Base-by-base conservation (phyloP, 768 basidiomycete species). In the Cystobasidium ongulense region DNA sequence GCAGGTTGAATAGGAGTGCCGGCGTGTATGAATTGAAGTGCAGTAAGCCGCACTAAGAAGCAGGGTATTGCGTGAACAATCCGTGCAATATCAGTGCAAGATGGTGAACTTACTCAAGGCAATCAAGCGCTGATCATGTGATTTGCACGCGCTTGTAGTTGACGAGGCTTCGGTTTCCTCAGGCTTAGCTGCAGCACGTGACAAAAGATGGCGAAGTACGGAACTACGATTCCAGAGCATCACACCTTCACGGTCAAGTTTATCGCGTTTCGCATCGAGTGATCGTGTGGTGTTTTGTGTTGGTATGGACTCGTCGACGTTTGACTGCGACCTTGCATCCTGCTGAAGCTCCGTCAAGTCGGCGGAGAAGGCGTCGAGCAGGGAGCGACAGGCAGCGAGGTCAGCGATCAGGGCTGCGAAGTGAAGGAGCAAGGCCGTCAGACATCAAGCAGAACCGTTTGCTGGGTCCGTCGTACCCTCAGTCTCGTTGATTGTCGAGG, bases 211-310 rank as follows among this genome's bases (percentile, higher is more conserved):
- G 17, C 39, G 33, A 11, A 64, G 7, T n/a, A 41, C 41, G 21
- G 63, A 38, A 13, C 31, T 64, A 17, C 63, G 29, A 39, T 64
- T 64, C 63, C 63, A 64, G 38, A 64, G 63, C 63, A 39, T 39
- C 13, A 64, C 63, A 15, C 63, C 63, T 31, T 64, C 63, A 4
- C 63, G 33, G 41, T 64, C 63, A 17, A 64, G 39, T 25, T 64
- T 64, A 5, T 64, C 63, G 33, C 39, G 33, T 39, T 25, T 33
- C 11, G 35, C 31, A 5, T 64, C 57, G 15, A 17, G 8, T 61
- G 8, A 8, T 10, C 36, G 31, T 23, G n/a, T 61, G n/a, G 17
- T 17, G 31, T 61, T 25, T 61, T 3, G 8, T n/a, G 5, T 25
- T 3, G 31, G 11, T 15, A 3, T 13, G 18, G 31, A 18, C 17